Percentiles rank a stretch among this genome's conserved stretches.
phyloP scores from a whole-genome alignment of 345 rosid species.

The Microthlaspi erraticum region DNA sequence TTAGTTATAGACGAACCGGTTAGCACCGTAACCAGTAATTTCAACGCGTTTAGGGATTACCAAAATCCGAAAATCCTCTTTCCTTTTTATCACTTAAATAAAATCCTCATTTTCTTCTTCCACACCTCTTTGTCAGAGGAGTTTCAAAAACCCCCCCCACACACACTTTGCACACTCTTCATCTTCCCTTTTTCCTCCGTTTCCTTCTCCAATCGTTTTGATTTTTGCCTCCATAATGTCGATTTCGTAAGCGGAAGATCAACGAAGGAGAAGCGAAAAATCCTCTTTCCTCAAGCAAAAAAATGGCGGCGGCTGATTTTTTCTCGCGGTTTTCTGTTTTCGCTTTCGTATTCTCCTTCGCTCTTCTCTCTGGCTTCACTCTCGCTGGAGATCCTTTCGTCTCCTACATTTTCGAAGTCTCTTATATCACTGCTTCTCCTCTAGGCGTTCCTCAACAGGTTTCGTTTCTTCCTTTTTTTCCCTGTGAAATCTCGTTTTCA shows the following conservation, averaged over 20 bases:
- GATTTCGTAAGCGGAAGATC: not conserved
- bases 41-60: slow-evolving; percentile 18
- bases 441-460: slow-evolving; percentile 93
- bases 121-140: slow-evolving; percentile 29
- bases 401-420: slow-evolving; percentile 56
- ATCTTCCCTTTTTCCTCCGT: slow-evolving; percentile 19
- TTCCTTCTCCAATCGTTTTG: not conserved
- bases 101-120: slow-evolving; percentile 12
- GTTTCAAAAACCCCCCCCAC: slow-evolving; percentile 37
- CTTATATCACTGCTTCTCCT: slow-evolving; percentile 81
- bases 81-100: not conserved
- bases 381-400: slow-evolving; percentile 69
- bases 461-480: not conserved
- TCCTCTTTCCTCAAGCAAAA: not conserved
- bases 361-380: slow-evolving; percentile 50
- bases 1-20: slow-evolving; percentile 21
- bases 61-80: not conserved
- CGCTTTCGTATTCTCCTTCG: slow-evolving; percentile 48
- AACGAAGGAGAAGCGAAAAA: not conserved
- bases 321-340: slow-evolving; percentile 35
- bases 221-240: slow-evolving; percentile 5
- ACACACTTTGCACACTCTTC: slow-evolving; percentile 41
- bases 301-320: slow-evolving; percentile 33
- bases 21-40: slow-evolving; percentile 16
- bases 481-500: slow-evolving; percentile 2